Conservation (phyloP, 148 eudicot species). For the Camellia lanceoleosa region DNA sequence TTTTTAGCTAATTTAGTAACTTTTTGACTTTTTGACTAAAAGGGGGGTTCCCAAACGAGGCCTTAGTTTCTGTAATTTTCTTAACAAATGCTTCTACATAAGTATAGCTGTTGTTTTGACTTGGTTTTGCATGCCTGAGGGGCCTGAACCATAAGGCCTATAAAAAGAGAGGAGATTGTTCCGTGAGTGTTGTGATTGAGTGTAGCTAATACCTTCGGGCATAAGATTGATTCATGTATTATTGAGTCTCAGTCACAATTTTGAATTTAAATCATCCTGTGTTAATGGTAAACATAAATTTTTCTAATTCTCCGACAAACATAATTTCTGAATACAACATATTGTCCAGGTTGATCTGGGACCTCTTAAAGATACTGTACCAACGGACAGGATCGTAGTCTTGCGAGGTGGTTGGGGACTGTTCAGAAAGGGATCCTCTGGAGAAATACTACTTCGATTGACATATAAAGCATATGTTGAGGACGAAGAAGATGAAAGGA, state of each 20-base stretch:
- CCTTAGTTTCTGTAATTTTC: too few species aligned
- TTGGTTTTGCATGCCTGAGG: background rate
- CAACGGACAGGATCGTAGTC: conserved; percentile 71
- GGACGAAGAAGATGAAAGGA: conserved; percentile 89
- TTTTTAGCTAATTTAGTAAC: too few species aligned
- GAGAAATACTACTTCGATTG: conserved; percentile 80
- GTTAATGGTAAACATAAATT: background rate
- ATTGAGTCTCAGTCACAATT: background rate
- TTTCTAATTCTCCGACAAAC: background rate
- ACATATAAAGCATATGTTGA: conserved; percentile 97
- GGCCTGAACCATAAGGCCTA: background rate
- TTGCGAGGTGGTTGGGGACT: conserved; percentile 80
- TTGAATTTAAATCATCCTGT: background rate
- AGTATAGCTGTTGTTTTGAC: background rate
- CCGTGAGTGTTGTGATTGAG: background rate
- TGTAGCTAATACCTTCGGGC: background rate
- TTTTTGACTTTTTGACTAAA: too few species aligned
- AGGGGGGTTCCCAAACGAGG: too few species aligned
- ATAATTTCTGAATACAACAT: background rate
- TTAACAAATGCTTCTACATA: too few species aligned
- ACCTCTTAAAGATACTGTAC: conserved; percentile 85
- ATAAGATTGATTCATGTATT: background rate
- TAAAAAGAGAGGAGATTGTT: background rate
- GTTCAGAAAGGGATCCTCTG: conserved; percentile 54
- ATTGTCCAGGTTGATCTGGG: conserved; percentile 71